Conservation (phyloP, 2,329 filamentous ascomycete species). For the Scleromitrula shiraiana region DNA sequence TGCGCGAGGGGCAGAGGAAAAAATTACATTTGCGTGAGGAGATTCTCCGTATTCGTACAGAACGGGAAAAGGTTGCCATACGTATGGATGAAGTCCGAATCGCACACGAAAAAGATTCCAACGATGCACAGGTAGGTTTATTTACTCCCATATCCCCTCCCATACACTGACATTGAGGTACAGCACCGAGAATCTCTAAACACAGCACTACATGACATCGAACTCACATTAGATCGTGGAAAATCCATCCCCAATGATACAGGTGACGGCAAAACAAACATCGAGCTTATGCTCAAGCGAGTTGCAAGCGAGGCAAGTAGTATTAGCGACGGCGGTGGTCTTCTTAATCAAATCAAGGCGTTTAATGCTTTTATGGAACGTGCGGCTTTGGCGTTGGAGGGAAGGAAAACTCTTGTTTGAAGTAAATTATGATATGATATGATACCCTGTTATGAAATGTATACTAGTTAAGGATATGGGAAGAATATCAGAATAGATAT, state of each 20-base stretch:
- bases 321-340: conserved; percentile 41
- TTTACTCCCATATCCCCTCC: neutral
- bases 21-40: conserved; percentile 49
- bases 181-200: conserved; percentile 44
- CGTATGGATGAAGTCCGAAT: conserved; percentile 55
- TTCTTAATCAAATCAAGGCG: conserved; percentile 48
- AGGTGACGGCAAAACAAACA: conserved; percentile 43
- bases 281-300: conserved; percentile 49
- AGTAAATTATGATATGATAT: neutral
- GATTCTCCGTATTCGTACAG: conserved; percentile 49
- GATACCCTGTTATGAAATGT: conserved; percentile 1
- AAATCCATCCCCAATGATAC: conserved; percentile 41
- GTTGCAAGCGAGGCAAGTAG: conserved; percentile 47
- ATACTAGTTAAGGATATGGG: no score
- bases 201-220: conserved; percentile 52
- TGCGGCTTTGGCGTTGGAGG: conserved; percentile 48
- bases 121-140: conserved; percentile 39
- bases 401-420: conserved; percentile 14
- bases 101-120: conserved; percentile 48
- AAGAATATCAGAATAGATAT: no score
- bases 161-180: conserved; percentile 14
- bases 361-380: conserved; percentile 59
- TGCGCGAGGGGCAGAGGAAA: conserved; percentile 49
- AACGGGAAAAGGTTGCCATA: conserved; percentile 54
- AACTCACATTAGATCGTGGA: conserved; percentile 45